Percentiles rank a stretch among this genome's conserved stretches.
Evolutionary conservation across 331 rosid genomes (phyloP).

Genomic region (Stylosanthes scabra): DNA sequence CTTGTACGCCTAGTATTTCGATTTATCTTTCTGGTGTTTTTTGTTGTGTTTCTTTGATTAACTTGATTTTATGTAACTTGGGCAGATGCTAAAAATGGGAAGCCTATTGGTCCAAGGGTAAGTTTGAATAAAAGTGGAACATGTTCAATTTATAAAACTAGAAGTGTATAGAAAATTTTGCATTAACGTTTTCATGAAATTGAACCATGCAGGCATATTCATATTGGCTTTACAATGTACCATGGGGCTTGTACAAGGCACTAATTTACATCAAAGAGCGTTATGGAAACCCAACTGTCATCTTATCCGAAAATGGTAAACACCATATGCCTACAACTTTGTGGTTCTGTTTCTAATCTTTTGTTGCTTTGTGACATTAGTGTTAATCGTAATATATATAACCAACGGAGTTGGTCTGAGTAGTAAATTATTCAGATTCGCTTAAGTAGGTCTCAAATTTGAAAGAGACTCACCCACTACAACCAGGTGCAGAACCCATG

Average conservation of each 20-base stretch:
- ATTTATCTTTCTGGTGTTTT: too few species aligned
- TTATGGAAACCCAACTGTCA: constrained; percentile 75
- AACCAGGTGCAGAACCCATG: too few species aligned
- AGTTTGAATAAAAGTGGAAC: constrained; percentile 23
- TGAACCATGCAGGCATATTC: constrained; percentile 70
- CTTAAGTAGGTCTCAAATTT: too few species aligned
- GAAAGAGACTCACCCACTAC: too few species aligned
- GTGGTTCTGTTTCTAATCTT: background rate
- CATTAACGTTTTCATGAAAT: constrained; percentile 8
- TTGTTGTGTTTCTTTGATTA: background rate
- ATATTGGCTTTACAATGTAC: constrained; percentile 89
- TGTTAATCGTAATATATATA: background rate
- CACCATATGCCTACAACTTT: background rate
- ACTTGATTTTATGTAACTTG: constrained; percentile 26
- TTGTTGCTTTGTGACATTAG: background rate
- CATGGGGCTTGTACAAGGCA: constrained; percentile 93
- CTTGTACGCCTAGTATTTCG: too few species aligned
- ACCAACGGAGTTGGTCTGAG: too few species aligned
- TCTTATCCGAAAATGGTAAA: constrained; percentile 85
- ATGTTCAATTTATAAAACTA: constrained; percentile 3
- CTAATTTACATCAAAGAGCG: constrained; percentile 68
- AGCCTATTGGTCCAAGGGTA: constrained; percentile 83
- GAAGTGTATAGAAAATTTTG: background rate
- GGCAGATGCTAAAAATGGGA: constrained; percentile 79
- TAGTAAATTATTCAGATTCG: too few species aligned